Conservation (phyloP, 2,329 filamentous ascomycete genomes). For the Pseudocercospora ulei region DNA sequence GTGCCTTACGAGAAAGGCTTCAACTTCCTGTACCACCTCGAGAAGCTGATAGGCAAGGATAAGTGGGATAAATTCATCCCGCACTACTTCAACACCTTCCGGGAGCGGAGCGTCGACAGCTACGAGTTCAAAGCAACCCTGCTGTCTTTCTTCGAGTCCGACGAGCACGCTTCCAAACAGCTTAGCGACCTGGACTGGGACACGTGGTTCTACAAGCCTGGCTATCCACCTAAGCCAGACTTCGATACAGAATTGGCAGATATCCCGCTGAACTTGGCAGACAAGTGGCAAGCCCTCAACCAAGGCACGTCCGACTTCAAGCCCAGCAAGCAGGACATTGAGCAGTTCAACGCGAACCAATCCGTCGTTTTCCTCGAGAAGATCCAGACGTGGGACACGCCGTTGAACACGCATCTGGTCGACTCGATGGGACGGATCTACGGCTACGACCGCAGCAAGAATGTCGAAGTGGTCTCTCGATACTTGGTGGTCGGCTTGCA, state of each 20-base stretch:
- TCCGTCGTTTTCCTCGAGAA: constrained; percentile 81
- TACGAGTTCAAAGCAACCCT: constrained; percentile 90
- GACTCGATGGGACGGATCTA: constrained; percentile 67
- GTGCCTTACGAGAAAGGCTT: constrained; percentile 96
- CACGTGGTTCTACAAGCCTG: constrained; percentile 75
- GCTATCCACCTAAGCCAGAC: constrained; percentile 77
- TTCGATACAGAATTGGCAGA: constrained; percentile 86
- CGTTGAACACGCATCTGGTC: constrained; percentile 56
- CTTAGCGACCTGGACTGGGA: constrained; percentile 78
- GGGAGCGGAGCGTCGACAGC: constrained; percentile 77
- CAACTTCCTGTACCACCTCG: constrained; percentile 83
- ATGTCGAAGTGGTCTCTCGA: constrained; percentile 73
- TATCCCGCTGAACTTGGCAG: constrained; percentile 69
- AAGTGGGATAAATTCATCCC: constrained; percentile 94
- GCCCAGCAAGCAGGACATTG: constrained; percentile 59
- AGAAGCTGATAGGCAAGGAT: constrained; percentile 71
- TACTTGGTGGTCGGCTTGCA: constrained; percentile 72
- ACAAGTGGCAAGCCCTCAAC: constrained; percentile 61
- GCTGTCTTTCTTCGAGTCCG: constrained; percentile 67
- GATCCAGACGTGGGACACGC: constrained; percentile 56
- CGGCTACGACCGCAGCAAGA: constrained; percentile 61
- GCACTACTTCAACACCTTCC: constrained; percentile 81
- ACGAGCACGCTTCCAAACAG: constrained; percentile 53
- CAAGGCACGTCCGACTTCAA: constrained; percentile 40
- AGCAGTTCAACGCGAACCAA: constrained; percentile 72